phyloP scores from a whole-genome alignment of 768 basidiomycete genomes.

The Crepidotus variabilis region DNA sequence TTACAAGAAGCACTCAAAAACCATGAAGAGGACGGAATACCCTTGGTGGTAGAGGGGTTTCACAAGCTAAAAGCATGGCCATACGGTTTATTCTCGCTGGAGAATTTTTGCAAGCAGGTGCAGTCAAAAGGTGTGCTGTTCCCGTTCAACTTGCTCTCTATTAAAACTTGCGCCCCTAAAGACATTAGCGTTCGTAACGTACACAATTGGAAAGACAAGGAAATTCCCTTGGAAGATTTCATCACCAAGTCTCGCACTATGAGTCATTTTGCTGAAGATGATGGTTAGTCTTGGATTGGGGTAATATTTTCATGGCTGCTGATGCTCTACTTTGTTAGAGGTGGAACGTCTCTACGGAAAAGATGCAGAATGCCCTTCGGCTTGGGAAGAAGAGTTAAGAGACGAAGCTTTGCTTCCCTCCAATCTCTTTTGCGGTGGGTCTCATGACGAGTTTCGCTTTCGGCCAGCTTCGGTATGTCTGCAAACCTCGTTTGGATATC shows the following conservation, averaged over 20 bases:
- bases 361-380: conserved; percentile 63
- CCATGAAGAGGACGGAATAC: conserved; percentile 50
- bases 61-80: conserved; percentile 57
- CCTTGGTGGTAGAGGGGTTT: conserved; percentile 62
- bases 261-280: conserved; percentile 33
- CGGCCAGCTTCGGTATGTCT: conserved; percentile 49
- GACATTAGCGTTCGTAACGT: conserved; percentile 65
- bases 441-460: conserved; percentile 54
- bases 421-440: conserved; percentile 45
- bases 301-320: not conserved
- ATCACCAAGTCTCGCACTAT: conserved; percentile 38
- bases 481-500: not conserved
- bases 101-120: conserved; percentile 43
- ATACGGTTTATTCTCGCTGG: conserved; percentile 45
- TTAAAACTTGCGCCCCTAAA: conserved; percentile 18
- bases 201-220: conserved; percentile 49
- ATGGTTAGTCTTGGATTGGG: conserved; percentile 21
- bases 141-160: not conserved
- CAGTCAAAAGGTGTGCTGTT: conserved; percentile 12
- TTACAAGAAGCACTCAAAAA: conserved; percentile 32
- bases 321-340: conserved; percentile 33
- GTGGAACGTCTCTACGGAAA: conserved; percentile 70
- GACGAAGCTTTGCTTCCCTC: conserved; percentile 45
- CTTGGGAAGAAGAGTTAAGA: conserved; percentile 64
- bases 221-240: conserved; percentile 50